phyloP scores from a whole-genome alignment of 805 yeast species.

The Scheffersomyces coipomensis region DNA sequence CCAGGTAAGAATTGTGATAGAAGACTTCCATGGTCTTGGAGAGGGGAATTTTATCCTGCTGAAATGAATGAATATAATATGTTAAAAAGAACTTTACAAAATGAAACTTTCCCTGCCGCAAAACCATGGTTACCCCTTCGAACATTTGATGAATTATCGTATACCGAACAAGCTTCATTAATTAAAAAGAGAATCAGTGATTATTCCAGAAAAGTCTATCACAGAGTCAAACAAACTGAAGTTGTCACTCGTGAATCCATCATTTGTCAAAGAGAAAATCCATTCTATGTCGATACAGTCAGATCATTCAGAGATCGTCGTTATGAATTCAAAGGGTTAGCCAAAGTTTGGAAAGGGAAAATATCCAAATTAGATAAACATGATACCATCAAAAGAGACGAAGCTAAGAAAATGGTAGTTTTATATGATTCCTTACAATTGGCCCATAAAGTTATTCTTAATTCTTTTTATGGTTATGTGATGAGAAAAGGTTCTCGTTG shows the following conservation, averaged over 20 bases:
- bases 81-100: conserved; percentile 80
- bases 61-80: conserved; percentile 86
- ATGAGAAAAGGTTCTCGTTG: conserved; percentile 99
- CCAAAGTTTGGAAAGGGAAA: conserved; percentile 92
- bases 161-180: conserved; percentile 71
- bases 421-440: conserved; percentile 92
- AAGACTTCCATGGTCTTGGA: conserved; percentile 93
- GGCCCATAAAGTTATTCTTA: conserved; percentile 94
- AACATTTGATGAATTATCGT: conserved; percentile 72
- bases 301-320: conserved; percentile 93
- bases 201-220: conserved; percentile 83
- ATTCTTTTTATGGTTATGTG: conserved; percentile 96
- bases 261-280: conserved; percentile 96
- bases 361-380: conserved; percentile 47
- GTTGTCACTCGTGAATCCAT: conserved; percentile 88
- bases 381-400: conserved; percentile 70
- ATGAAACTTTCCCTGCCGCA: conserved; percentile 70
- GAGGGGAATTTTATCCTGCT: conserved; percentile 94
- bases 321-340: conserved; percentile 90
- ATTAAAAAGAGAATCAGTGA: conserved; percentile 79
- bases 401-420: conserved; percentile 91
- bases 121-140: conserved; percentile 56
- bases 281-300: conserved; percentile 94
- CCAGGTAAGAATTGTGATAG: conserved; percentile 95
- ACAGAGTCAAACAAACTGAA: conserved; percentile 75